Evolutionary conservation across 2,329 filamentous ascomycete genomes (phyloP).

Genomic region (Penicillium frequentans): DNA sequence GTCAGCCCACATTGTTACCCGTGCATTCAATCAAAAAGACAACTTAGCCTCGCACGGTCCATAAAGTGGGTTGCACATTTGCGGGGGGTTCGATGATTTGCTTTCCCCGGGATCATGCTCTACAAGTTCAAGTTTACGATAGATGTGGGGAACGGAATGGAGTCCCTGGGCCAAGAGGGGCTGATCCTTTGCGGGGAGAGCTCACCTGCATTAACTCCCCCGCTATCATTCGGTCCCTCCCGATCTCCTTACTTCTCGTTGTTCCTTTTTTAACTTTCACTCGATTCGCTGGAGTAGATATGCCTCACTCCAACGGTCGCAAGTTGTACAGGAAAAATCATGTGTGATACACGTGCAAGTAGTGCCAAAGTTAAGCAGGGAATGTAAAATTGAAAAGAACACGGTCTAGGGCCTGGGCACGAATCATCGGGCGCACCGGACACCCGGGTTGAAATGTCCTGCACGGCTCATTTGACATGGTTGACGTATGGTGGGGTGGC

Average conservation of each 20-base stretch:
- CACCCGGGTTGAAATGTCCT: conserved; percentile 11
- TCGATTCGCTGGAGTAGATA: background rate
- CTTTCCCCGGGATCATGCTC: background rate
- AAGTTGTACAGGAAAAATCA: background rate
- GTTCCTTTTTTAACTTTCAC: too few species aligned
- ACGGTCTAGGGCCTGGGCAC: background rate
- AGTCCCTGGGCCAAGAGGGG: background rate
- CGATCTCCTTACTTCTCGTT: background rate
- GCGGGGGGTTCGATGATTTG: conserved; percentile 3
- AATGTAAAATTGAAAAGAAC: background rate
- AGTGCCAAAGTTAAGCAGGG: background rate
- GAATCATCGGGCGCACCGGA: conserved; percentile 17
- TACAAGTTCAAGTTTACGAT: background rate
- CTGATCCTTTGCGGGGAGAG: conserved; percentile 23
- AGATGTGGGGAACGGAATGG: background rate
- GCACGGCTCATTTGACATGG: conserved; percentile 3
- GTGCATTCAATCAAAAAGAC: background rate
- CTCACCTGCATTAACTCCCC: conserved; percentile 10
- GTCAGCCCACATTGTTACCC: conserved; percentile 8
- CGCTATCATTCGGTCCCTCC: background rate
- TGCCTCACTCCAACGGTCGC: too few species aligned
- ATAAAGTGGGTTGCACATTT: conserved; percentile 14
- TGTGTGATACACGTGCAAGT: background rate
- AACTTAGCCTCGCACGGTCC: conserved; percentile 14
- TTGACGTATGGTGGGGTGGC: conserved; percentile 6